These are phyloP conservation scores for Globisporangium cylindrosporum DNA, from an alignment of 352 stramenopile species.

Conservation along the genomic window DNA sequence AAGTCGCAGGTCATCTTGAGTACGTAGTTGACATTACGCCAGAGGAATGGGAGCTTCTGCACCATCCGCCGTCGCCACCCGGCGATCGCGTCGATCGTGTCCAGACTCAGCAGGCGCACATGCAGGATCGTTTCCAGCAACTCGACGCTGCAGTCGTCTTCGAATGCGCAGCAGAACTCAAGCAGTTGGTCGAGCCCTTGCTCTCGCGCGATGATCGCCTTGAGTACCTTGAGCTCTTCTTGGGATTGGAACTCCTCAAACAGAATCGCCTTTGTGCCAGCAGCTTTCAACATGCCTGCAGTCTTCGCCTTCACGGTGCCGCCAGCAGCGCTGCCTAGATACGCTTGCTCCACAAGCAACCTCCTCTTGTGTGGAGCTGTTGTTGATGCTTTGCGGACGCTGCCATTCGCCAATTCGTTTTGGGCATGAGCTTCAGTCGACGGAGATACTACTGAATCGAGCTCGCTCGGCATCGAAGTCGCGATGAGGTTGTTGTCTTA, in stretches of 20 bases:
- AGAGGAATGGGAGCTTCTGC: conserved; percentile 51
- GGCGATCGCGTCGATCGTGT: conserved; percentile 53
- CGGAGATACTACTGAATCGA: neutral
- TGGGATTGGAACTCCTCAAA: conserved; percentile 50
- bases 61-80: conserved; percentile 65
- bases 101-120: conserved; percentile 47
- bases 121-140: conserved; percentile 47
- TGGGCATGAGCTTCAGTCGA: neutral
- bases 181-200: conserved; percentile 52
- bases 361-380: neutral
- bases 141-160: conserved; percentile 36
- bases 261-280: conserved; percentile 37
- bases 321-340: neutral
- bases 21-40: conserved; percentile 63
- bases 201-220: conserved; percentile 62
- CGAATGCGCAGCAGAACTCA: conserved; percentile 44
- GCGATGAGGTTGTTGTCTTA: neutral
- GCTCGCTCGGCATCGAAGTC: neutral
- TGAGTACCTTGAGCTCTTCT: conserved; percentile 65
- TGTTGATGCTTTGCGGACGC: neutral
- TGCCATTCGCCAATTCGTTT: neutral
- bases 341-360: neutral
- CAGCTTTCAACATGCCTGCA: neutral
- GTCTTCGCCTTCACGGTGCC: neutral
- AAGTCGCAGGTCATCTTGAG: conserved; percentile 65